phyloP scores from a whole-genome alignment of 176 grass and related monocot species.

The Lolium perenne region DNA sequence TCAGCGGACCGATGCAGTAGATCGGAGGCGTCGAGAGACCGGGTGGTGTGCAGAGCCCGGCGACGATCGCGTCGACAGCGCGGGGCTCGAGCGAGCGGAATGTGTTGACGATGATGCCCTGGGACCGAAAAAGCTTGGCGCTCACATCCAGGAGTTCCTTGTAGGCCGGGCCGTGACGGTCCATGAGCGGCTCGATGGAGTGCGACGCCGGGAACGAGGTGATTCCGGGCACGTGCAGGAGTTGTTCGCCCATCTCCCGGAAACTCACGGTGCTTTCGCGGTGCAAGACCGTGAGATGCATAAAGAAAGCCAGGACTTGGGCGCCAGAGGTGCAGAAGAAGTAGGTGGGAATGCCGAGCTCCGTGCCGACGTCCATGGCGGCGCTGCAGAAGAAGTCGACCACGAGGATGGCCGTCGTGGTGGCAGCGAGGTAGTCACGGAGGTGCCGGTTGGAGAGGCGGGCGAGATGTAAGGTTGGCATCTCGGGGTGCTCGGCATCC shows the following conservation, averaged over 20 bases:
- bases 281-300: constrained; percentile 40
- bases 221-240: constrained; percentile 38
- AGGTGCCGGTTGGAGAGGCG: constrained; percentile 47
- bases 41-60: constrained; percentile 31
- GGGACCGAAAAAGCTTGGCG: not conserved
- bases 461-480: constrained; percentile 47
- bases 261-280: not conserved
- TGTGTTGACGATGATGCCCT: constrained; percentile 72
- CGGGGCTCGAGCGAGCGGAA: constrained; percentile 56
- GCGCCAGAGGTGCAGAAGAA: constrained; percentile 65
- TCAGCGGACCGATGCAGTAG: constrained; percentile 66
- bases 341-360: constrained; percentile 57
- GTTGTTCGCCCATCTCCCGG: constrained; percentile 33
- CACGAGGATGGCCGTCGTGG: constrained; percentile 48
- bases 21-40: constrained; percentile 36
- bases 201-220: constrained; percentile 56
- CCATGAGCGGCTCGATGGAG: constrained; percentile 45
- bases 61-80: constrained; percentile 41
- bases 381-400: constrained; percentile 62
- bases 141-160: not conserved
- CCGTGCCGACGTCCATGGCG: constrained; percentile 51
- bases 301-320: constrained; percentile 36
- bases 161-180: constrained; percentile 59
- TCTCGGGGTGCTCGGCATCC: constrained; percentile 44
- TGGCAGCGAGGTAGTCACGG: constrained; percentile 42